Percentiles rank a stretch among this genome's conserved stretches.
These are phyloP conservation scores for Tieghemiomyces parasiticus DNA, from an alignment of 192 early-diverging fungal species.

Conservation along the genomic window DNA sequence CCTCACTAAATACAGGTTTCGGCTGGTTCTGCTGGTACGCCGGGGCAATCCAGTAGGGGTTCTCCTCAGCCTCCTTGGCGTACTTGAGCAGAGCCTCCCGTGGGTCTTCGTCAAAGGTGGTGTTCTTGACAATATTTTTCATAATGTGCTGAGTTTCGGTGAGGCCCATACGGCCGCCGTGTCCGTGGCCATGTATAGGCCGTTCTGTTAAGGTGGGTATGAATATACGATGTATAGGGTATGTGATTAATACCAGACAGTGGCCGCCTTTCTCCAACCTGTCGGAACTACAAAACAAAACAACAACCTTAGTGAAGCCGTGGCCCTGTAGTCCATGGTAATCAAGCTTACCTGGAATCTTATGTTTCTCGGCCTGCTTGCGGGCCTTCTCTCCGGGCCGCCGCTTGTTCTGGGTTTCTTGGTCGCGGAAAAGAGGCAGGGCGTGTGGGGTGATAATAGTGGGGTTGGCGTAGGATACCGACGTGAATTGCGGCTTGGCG, in stretches of 20 bases:
- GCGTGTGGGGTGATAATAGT: constrained; percentile 82
- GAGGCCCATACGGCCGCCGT: constrained; percentile 72
- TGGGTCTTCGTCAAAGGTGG: constrained; percentile 75
- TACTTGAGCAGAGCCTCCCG: constrained; percentile 81
- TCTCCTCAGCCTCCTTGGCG: constrained; percentile 58
- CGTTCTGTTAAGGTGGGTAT: too few relatives aligned
- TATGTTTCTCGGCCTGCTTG: constrained; percentile 49
- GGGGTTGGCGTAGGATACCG: constrained; percentile 32
- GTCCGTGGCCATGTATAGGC: constrained; percentile 65
- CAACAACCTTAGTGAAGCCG: too few relatives aligned
- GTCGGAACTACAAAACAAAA: too few relatives aligned
- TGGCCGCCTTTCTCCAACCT: too few relatives aligned
- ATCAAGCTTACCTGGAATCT: too few relatives aligned
- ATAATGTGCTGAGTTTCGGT: constrained; percentile 77
- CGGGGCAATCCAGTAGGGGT: constrained; percentile 75
- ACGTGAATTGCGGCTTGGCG: neutral
- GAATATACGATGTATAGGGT: too few relatives aligned
- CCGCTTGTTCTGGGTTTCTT: constrained; percentile 41
- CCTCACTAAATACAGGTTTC: constrained; percentile 48
- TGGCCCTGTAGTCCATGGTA: too few relatives aligned
- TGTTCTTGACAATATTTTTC: constrained; percentile 58
- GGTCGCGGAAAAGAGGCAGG: constrained; percentile 73
- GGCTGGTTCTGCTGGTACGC: constrained; percentile 70
- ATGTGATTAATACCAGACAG: too few relatives aligned
- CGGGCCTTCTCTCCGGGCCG: constrained; percentile 58